A percentile compares a stretch with the other conserved stretches of the same genome.
These are phyloP conservation scores for Aquilaria malaccensis DNA, from an alignment of 345 rosid genomes.

Conservation along the genomic window DNA sequence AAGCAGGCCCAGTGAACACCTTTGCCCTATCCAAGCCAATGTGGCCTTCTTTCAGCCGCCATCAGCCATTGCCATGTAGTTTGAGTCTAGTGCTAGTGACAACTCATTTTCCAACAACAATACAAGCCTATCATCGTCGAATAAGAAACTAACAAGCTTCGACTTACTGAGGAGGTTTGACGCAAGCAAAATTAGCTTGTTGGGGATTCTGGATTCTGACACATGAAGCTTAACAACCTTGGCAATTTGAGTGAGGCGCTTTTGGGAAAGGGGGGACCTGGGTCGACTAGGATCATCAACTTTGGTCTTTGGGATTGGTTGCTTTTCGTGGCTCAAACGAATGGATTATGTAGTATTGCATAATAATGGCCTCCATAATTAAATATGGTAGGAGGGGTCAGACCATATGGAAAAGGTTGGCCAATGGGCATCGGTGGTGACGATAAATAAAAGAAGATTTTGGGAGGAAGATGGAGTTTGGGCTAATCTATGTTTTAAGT, in stretches of 20 bases:
- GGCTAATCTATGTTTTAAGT: too few relatives aligned
- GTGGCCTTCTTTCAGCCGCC: background rate
- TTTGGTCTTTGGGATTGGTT: constrained; percentile 11
- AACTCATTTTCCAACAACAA: background rate
- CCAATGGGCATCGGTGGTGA: too few relatives aligned
- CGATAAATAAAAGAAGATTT: too few relatives aligned
- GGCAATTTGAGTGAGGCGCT: constrained; percentile 1
- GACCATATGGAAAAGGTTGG: too few relatives aligned
- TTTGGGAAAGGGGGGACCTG: background rate
- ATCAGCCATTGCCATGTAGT: background rate
- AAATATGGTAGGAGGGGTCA: too few relatives aligned
- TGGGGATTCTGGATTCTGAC: constrained; percentile 3
- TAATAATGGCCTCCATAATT: too few relatives aligned
- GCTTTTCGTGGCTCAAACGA: constrained; percentile 12
- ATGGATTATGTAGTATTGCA: constrained; percentile 4
- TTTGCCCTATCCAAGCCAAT: too few relatives aligned
- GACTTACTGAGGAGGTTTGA: background rate
- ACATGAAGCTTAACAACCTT: background rate
- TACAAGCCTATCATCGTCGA: background rate
- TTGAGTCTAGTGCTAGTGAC: background rate
- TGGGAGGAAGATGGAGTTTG: too few relatives aligned
- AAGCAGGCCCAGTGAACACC: too few relatives aligned
- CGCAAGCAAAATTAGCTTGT: background rate
- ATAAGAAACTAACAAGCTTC: background rate
- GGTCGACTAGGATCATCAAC: constrained; percentile 1